Evolutionary conservation across 2,329 filamentous ascomycete genomes (phyloP), one percentile per base, ranked within the genome.

Genomic region (Aspergillus pseudotamarii): DNA sequence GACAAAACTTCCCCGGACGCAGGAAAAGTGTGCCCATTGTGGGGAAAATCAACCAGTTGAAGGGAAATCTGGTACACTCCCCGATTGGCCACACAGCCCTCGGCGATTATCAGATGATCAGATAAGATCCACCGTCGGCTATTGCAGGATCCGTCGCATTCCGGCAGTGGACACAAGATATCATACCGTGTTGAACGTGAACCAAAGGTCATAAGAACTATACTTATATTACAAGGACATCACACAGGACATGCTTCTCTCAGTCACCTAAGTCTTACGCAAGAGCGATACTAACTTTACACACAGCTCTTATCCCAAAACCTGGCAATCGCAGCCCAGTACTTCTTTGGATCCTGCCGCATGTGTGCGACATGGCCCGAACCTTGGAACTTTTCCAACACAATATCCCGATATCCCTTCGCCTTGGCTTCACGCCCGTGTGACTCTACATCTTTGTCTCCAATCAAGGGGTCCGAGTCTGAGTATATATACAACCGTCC

Each of bases 351-450:
- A 36, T 60, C 58, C n/a, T 60, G 58, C 16, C 58, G 38, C 58
- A 60, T 43, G 34, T 55, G 58, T n/a, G 58, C 58, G n/a, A 60
- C 48, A 48, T 60, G 58, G 16, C 58, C 58, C 5, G 58, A 60
- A 8, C 56, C 58, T 8, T 21, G n/a, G 38, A 60, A 60, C 50
- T 46, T 60, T 16, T 60, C 58, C 19, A 60, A 43, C 11, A 34
- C 30, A 23, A 54, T 21, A 23, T 43, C 19, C 14, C n/a, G 43
- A 50, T 60, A 60, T 16, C 50, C 58, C 41, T 55, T 43, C 10
- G 14, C 38, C 36, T 46, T 45, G 1, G 58, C 58, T 45, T 60
- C 50, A 2, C 14, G 58, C 6, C 50, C 58, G 26, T 60, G 58
- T 11, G 34, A 34, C 50, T 60, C 58, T 4, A 60, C 50, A n/a